Percentiles rank a stretch among this genome's conserved stretches.
Conservation (phyloP, 805 yeast genomes). For the Kluyveromyces dobzhanskii region DNA sequence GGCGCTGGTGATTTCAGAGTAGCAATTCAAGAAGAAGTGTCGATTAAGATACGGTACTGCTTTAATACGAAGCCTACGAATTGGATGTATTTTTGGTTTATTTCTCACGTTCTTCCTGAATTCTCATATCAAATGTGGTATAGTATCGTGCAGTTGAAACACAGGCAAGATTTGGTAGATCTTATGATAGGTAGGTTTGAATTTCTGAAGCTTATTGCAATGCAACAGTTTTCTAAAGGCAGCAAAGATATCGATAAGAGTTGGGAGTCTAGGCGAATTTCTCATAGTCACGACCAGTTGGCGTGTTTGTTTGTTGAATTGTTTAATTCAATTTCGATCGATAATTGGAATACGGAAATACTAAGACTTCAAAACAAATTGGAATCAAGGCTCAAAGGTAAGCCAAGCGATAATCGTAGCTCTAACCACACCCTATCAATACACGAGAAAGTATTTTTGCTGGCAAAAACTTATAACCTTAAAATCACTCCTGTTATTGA, state of each 20-base stretch:
- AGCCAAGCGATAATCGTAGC: not conserved
- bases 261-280: not conserved
- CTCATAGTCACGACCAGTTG: slow-evolving; percentile 2
- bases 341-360: not conserved
- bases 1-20: not conserved
- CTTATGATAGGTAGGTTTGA: not conserved
- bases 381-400: not conserved
- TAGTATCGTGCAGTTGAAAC: not conserved
- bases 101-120: not conserved
- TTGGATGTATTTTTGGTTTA: slow-evolving; percentile 4
- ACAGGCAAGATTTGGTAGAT: not conserved
- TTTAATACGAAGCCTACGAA: not conserved
- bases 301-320: slow-evolving; percentile 1
- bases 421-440: not conserved
- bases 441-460: not conserved
- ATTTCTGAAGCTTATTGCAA: not conserved
- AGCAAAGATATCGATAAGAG: not conserved
- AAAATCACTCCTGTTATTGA: not conserved
- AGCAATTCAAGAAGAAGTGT: not conserved
- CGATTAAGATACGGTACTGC: not conserved
- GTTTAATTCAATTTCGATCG: not conserved
- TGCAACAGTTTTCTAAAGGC: not conserved
- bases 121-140: slow-evolving; percentile 3
- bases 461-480: not conserved
- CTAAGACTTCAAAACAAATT: not conserved